These are phyloP conservation scores for Fragaria iinumae DNA, from an alignment of 306 rosid species.

Conservation along the genomic window DNA sequence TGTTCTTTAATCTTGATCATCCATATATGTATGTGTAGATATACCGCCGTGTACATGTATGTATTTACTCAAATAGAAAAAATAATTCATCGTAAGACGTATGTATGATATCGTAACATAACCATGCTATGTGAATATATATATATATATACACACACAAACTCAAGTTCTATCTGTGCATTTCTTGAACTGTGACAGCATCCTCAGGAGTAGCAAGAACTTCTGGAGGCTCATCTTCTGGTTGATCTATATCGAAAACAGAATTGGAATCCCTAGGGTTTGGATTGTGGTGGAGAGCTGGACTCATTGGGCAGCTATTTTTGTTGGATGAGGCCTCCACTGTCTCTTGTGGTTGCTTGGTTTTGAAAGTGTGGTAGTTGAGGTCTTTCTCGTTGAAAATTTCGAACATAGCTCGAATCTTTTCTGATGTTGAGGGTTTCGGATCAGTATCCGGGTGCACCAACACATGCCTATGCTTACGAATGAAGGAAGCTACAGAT, in stretches of 20 bases:
- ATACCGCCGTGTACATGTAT: no score
- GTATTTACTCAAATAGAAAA: not conserved
- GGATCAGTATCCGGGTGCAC: not conserved
- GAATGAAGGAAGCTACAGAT: conserved; percentile 24
- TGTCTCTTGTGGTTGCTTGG: not conserved
- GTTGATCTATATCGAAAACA: not conserved
- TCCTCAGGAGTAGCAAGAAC: not conserved
- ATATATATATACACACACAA: no score
- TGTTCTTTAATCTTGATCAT: no score
- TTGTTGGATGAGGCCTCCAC: not conserved
- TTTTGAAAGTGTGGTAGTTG: not conserved
- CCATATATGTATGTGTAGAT: no score
- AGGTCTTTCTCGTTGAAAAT: conserved; percentile 21
- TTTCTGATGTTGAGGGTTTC: conserved; percentile 24
- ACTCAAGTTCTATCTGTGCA: not conserved
- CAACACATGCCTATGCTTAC: conserved; percentile 29
- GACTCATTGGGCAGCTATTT: not conserved
- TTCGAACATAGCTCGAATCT: conserved; percentile 14
- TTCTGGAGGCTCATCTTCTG: not conserved
- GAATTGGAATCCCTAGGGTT: not conserved
- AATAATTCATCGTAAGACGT: not conserved
- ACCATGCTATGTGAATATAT: not conserved
- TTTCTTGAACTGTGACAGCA: not conserved
- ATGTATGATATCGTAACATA: not conserved
- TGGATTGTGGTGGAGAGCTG: not conserved